A percentile compares a stretch with the other conserved stretches of the same genome.
phyloP scores from a whole-genome alignment of 306 rosid species.

The Ormosia semicastrata region DNA sequence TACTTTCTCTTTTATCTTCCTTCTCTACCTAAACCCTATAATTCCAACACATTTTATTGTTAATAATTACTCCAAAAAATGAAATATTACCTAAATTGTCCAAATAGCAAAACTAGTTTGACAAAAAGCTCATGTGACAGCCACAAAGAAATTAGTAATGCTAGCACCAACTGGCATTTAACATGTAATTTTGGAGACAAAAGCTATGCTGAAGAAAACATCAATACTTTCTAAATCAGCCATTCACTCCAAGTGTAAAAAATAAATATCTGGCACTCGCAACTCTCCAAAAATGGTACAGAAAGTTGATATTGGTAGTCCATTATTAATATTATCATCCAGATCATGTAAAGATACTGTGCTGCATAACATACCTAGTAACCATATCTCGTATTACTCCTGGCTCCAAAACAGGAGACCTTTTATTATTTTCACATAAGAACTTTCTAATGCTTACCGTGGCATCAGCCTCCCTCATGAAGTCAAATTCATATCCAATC shows the following conservation, averaged over 20 bases:
- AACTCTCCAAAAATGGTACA: background rate
- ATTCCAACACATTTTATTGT: background rate
- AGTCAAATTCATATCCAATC: conserved; percentile 98
- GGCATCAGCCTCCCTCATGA: conserved; percentile 80
- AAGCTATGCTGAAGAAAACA: background rate
- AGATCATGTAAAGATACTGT: conserved; percentile 21
- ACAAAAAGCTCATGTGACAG: background rate
- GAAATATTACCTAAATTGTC: background rate
- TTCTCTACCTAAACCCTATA: background rate
- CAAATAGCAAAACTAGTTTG: background rate
- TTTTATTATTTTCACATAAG: conserved; percentile 66
- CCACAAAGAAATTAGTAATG: conserved; percentile 13
- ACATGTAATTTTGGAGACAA: conserved; percentile 17
- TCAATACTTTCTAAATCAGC: background rate
- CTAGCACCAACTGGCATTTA: conserved; percentile 7
- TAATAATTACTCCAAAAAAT: background rate
- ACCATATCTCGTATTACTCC: conserved; percentile 57
- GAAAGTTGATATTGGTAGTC: conserved; percentile 10
- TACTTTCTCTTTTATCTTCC: background rate
- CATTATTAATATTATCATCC: conserved; percentile 12
- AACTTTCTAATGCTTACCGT: conserved; percentile 71
- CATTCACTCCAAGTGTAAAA: background rate
- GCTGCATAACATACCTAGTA: conserved; percentile 61
- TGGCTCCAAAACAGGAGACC: conserved; percentile 82
- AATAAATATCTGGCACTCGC: background rate